These are phyloP conservation scores for Xylaria sp. DNA, from an alignment of 2,329 filamentous ascomycete species.

Conservation along the genomic window DNA sequence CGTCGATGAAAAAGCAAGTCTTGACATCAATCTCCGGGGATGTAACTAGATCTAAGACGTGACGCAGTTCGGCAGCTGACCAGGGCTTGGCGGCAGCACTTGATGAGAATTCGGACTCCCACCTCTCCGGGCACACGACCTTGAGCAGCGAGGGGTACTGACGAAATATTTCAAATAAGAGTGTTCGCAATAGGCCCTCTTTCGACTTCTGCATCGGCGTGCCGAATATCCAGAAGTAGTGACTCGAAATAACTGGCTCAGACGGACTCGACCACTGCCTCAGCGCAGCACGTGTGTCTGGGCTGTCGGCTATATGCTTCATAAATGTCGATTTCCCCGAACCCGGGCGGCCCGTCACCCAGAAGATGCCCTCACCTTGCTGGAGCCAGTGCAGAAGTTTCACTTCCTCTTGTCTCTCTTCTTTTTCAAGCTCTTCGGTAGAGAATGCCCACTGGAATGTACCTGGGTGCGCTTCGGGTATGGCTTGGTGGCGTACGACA, in stretches of 20 bases:
- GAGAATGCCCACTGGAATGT: conserved; percentile 38
- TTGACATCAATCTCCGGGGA: conserved; percentile 16
- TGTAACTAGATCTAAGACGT: conserved; percentile 10
- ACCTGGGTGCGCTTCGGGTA: conserved; percentile 32
- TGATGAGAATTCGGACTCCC: conserved; percentile 28
- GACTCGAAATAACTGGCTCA: conserved; percentile 42
- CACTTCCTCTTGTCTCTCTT: conserved; percentile 5
- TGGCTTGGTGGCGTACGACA: conserved; percentile 27
- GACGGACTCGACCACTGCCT: conserved; percentile 44
- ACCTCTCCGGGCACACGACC: conserved; percentile 28
- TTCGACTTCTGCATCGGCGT: conserved; percentile 47
- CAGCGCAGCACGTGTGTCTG: conserved; percentile 37
- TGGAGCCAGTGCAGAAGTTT: conserved; percentile 43
- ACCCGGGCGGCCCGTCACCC: conserved; percentile 40
- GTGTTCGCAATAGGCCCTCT: conserved; percentile 47
- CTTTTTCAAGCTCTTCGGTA: conserved; percentile 3
- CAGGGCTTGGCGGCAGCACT: conserved; percentile 23
- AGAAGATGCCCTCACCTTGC: conserved; percentile 34
- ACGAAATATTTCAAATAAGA: conserved; percentile 37
- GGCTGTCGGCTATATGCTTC: conserved; percentile 36
- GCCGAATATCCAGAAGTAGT: conserved; percentile 52
- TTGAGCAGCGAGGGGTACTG: conserved; percentile 31
- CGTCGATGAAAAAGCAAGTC: conserved; percentile 51
- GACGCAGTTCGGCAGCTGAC: conserved; percentile 21
- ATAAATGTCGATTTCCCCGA: conserved; percentile 43